phyloP scores from a whole-genome alignment of 176 grass and related monocot species.

The Themeda triandra region DNA sequence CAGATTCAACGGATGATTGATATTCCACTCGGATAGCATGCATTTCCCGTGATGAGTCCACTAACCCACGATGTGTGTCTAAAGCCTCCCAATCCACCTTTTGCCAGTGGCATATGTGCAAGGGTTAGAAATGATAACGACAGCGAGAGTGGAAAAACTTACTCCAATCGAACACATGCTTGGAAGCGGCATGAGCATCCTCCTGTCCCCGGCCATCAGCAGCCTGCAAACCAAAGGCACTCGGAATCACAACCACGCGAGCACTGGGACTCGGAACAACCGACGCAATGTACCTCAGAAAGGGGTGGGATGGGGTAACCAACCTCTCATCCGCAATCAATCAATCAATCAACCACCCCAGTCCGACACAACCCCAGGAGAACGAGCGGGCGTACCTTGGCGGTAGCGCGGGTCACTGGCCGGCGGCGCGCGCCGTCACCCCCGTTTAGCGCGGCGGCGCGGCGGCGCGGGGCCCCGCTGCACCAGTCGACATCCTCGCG shows the following conservation, averaged over 20 bases:
- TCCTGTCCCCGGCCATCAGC: neutral
- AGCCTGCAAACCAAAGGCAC: conserved; percentile 27
- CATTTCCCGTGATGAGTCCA: neutral
- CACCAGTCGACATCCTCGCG: neutral
- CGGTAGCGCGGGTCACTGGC: neutral
- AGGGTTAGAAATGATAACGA: neutral
- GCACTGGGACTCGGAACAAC: no score
- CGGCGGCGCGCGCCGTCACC: neutral
- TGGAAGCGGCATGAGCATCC: neutral
- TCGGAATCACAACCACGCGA: no score
- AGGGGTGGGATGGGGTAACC: neutral
- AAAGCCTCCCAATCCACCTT: neutral
- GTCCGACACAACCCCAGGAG: neutral
- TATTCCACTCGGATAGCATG: neutral
- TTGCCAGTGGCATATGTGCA: neutral
- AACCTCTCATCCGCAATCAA: neutral
- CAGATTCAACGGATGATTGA: neutral
- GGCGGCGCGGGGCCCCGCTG: neutral
- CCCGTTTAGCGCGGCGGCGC: neutral
- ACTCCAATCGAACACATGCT: neutral
- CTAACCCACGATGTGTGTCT: neutral
- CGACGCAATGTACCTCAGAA: neutral
- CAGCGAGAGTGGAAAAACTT: neutral
- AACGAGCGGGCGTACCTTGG: neutral
- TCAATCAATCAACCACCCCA: neutral